Evolutionary conservation across 1,139 yeast genomes (phyloP).

Genomic region (Yamadazyma aaseri): DNA sequence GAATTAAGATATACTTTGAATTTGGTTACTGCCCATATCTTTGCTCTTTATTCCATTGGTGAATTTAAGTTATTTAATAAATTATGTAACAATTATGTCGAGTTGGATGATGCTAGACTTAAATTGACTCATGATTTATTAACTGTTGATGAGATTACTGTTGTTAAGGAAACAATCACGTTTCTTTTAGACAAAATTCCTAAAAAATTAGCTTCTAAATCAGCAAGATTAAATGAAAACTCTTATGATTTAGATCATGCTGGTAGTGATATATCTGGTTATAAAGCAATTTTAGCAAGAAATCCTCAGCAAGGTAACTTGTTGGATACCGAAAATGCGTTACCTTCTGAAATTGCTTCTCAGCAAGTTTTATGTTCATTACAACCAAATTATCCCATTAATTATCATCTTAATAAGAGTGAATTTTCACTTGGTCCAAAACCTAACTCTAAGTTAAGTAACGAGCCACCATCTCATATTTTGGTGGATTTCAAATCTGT

Average conservation of each 20-base stretch:
- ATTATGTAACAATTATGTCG: conserved; percentile 51
- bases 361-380: conserved; percentile 72
- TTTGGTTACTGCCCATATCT: conserved; percentile 61
- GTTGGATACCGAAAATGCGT: conserved; percentile 38
- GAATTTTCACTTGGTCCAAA: conserved; percentile 43
- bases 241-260: conserved; percentile 43
- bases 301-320: conserved; percentile 63
- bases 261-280: conserved; percentile 68
- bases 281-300: conserved; percentile 69
- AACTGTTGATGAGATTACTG: conserved; percentile 56
- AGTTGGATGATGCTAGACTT: conserved; percentile 63
- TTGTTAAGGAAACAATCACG: conserved; percentile 60
- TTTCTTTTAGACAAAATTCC: conserved; percentile 63
- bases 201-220: conserved; percentile 56
- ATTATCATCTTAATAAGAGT: conserved; percentile 32
- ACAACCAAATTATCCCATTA: conserved; percentile 69
- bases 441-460: conserved; percentile 44
- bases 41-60: conserved; percentile 68
- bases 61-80: conserved; percentile 62
- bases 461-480: conserved; percentile 69
- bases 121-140: conserved; percentile 55
- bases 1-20: conserved; percentile 60
- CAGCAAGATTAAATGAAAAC: conserved; percentile 39
- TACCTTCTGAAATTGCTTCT: conserved; percentile 63
- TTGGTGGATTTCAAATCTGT: conserved; percentile 79